Conservation (phyloP, 208 protist species). For the Crithidia fasciculata region DNA sequence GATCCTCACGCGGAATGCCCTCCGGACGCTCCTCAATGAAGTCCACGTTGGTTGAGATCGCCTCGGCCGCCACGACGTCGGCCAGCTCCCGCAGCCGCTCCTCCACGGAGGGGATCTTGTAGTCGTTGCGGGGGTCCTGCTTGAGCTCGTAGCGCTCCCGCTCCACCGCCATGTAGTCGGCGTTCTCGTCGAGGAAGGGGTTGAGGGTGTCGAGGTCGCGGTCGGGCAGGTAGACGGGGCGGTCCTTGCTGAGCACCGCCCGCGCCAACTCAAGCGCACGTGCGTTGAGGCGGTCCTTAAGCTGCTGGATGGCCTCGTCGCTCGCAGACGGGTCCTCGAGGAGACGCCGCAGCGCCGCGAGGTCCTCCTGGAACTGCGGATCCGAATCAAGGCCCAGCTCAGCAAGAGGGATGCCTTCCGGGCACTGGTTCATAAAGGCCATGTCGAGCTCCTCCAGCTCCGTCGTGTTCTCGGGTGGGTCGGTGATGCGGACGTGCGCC, state of each 20-base stretch:
- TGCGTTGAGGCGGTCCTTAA: constrained; percentile 50
- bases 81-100: constrained; percentile 41
- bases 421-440: constrained; percentile 44
- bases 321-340: constrained; percentile 35
- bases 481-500: constrained; percentile 63
- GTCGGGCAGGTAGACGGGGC: constrained; percentile 43
- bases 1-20: constrained; percentile 51
- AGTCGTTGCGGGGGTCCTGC: constrained; percentile 59
- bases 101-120: constrained; percentile 52
- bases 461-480: constrained; percentile 46
- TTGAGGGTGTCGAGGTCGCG: constrained; percentile 55
- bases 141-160: constrained; percentile 48
- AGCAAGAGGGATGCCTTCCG: constrained; percentile 46
- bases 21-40: constrained; percentile 47
- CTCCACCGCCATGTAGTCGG: constrained; percentile 55
- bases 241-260: constrained; percentile 43
- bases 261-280: constrained; percentile 56
- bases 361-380: constrained; percentile 39
- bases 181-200: constrained; percentile 53
- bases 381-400: constrained; percentile 45
- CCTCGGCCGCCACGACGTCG: constrained; percentile 23
- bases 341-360: constrained; percentile 35
- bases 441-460: constrained; percentile 49
- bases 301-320: constrained; percentile 36
- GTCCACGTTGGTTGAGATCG: constrained; percentile 13